Percentiles rank a stretch among this genome's conserved stretches.
phyloP scores from a whole-genome alignment of 352 stramenopile genomes.

The Pythium biforme region DNA sequence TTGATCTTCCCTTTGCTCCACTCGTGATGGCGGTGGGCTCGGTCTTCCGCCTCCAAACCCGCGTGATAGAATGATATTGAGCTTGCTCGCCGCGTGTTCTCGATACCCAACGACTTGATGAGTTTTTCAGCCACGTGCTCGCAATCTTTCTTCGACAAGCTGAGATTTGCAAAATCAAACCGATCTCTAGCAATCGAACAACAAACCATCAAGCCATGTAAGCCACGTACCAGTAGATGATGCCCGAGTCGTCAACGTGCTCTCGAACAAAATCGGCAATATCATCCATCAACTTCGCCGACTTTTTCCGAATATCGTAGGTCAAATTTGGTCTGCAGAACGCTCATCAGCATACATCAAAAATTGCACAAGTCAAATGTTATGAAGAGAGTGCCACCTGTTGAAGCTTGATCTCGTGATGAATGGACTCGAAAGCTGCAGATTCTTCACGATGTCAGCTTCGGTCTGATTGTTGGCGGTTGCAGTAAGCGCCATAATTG shows the following conservation, averaged over 20 bases:
- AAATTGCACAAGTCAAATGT: neutral
- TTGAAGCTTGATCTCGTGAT: conserved; percentile 86
- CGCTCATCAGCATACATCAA: neutral
- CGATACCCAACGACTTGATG: conserved; percentile 74
- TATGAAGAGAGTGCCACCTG: conserved; percentile 35
- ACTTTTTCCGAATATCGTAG: conserved; percentile 83
- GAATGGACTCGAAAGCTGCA: conserved; percentile 73
- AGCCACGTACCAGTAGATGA: conserved; percentile 78
- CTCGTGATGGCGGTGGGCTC: conserved; percentile 75
- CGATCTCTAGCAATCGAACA: neutral
- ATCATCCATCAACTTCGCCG: conserved; percentile 77
- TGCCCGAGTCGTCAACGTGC: conserved; percentile 85
- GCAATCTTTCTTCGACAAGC: conserved; percentile 87
- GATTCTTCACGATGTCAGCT: conserved; percentile 77
- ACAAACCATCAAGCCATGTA: no score
- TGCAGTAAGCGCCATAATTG: conserved; percentile 87
- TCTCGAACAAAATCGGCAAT: conserved; percentile 74
- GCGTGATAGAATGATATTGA: conserved; percentile 87
- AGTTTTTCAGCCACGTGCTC: conserved; percentile 80
- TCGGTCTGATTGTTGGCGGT: conserved; percentile 86
- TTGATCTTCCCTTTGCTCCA: conserved; percentile 91
- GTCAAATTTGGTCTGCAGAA: conserved; percentile 69
- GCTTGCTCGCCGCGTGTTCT: conserved; percentile 59
- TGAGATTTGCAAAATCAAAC: conserved; percentile 24
- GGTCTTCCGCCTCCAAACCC: conserved; percentile 69